phyloP scores from a whole-genome alignment of 495 filamentous ascomycete species.

The Apiosordaria backusii region DNA sequence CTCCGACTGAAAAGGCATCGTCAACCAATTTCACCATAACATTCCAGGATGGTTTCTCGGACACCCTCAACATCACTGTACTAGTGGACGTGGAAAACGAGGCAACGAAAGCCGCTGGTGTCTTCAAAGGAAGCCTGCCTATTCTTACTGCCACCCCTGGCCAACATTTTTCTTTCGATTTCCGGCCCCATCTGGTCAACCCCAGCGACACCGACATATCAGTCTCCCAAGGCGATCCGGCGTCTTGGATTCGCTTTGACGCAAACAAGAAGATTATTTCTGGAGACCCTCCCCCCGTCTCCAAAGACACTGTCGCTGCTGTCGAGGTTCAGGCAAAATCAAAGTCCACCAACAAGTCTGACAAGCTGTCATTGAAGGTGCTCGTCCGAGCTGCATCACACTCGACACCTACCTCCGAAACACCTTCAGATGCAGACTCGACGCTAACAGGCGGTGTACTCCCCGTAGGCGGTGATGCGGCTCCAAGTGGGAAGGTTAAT shows the following conservation, averaged over 20 bases:
- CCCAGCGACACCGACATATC: constrained; percentile 53
- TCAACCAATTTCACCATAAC: constrained; percentile 64
- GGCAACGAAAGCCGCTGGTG: constrained; percentile 11
- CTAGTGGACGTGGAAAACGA: constrained; percentile 46
- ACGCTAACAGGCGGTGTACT: constrained; percentile 4
- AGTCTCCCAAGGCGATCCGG: constrained; percentile 48
- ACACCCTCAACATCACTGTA: constrained; percentile 62
- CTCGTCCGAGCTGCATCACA: constrained; percentile 35
- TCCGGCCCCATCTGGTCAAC: constrained; percentile 54
- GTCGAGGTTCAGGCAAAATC: constrained; percentile 52
- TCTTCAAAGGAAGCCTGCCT: constrained; percentile 41
- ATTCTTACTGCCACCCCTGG: constrained; percentile 58
- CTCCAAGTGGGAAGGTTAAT: constrained; percentile 12
- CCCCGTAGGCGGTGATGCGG: constrained; percentile 3
- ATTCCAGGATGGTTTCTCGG: constrained; percentile 60
- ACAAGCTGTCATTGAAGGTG: constrained; percentile 52
- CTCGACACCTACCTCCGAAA: constrained; percentile 7
- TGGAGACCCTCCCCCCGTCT: constrained; percentile 56
- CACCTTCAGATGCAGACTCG: not conserved
- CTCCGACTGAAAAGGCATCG: constrained; percentile 50
- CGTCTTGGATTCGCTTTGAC: constrained; percentile 68
- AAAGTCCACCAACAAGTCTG: constrained; percentile 39
- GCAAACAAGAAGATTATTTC: constrained; percentile 51
- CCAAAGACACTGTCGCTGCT: constrained; percentile 33
- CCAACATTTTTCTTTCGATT: constrained; percentile 58